Base-by-base conservation (phyloP, 495 filamentous ascomycete genomes). In the Aspergillus cristatus region DNA sequence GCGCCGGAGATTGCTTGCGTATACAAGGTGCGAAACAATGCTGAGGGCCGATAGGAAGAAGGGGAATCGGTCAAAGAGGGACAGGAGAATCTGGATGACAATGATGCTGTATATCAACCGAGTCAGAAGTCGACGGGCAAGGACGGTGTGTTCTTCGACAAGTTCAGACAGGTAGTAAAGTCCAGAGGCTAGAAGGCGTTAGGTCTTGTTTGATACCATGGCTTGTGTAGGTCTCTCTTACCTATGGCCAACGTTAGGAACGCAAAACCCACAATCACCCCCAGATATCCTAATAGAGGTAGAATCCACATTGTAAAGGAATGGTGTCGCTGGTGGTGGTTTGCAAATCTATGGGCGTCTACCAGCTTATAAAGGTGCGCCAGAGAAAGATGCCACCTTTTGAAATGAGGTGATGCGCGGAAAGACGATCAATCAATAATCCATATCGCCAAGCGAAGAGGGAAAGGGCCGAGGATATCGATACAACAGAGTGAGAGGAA, bases 101-200 rank as follows among this genome's bases (percentile, higher is more conserved):
- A 97, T 84, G 49, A 94, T 77, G 39, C 62, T 63, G 69, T 95
- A 94, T 58, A 98, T 96, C 28, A 97, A 69, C 31, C 75, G 76
- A 10, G 73, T 84, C 16, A 98, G 72, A 16, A 95, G 70, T 40
- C 79, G 84, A 54, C 94, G 89, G 14, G 89, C 82, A 32, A 93
- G 57, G 8, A 97, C 90, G 8, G 88, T 97, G 55, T 97, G 90
- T 54, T 98, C 91, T 63, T 98, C 93, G 35, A 98, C 91, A 7
- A 96, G 74, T 62, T 98, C 91, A 1, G 91, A 96, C 33, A 98
- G 83, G 57, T 98, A 98, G 68, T 98, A 97, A 15, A 98, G 79
- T 18, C 93, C 93, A 15, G 87, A 94, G 24, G 91, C 91, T 94
- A 51, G 14, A 22, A 3, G 2, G 35, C 13, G 33, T 53, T 32